phyloP scores from a whole-genome alignment of 1,284 basidiomycete genomes.

The Moesziomyces sp. region DNA sequence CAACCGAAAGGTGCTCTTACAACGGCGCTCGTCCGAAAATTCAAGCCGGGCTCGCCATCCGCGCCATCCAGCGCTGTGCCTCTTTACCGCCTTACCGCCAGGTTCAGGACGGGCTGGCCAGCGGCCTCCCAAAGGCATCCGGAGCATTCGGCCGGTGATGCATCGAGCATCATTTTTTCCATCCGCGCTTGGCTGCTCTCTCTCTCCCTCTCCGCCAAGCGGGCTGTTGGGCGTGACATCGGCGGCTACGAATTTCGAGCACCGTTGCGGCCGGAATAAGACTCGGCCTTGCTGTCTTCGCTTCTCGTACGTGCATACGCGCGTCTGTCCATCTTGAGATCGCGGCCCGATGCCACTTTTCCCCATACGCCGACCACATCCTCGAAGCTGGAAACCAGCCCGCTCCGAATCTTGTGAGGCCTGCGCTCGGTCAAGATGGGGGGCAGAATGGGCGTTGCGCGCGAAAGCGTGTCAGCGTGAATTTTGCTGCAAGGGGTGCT shows the following conservation, averaged over 20 bases:
- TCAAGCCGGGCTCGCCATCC: neutral
- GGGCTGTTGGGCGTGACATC: constrained; percentile 1
- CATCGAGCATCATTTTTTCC: neutral
- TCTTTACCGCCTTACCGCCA: too few relatives aligned
- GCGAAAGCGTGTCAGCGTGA: neutral
- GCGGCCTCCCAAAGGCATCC: neutral
- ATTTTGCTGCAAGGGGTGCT: neutral
- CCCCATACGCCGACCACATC: too few relatives aligned
- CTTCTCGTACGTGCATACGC: constrained; percentile 7
- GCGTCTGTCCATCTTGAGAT: neutral
- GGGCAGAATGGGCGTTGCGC: too few relatives aligned
- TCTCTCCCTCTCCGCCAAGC: neutral
- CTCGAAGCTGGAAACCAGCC: neutral
- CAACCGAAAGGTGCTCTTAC: neutral
- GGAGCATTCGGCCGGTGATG: constrained; percentile 6
- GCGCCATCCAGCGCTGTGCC: neutral
- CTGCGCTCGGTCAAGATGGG: neutral
- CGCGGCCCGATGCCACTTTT: neutral
- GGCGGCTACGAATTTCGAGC: constrained; percentile 9
- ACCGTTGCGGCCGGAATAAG: constrained; percentile 36
- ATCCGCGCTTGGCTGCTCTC: neutral
- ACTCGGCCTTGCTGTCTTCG: constrained; percentile 11
- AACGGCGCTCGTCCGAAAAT: neutral
- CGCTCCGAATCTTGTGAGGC: neutral
- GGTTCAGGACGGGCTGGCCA: neutral